These are phyloP conservation scores for Conidiobolus incongruus DNA, from an alignment of 371 early-diverging fungal genomes.

Conservation along the genomic window DNA sequence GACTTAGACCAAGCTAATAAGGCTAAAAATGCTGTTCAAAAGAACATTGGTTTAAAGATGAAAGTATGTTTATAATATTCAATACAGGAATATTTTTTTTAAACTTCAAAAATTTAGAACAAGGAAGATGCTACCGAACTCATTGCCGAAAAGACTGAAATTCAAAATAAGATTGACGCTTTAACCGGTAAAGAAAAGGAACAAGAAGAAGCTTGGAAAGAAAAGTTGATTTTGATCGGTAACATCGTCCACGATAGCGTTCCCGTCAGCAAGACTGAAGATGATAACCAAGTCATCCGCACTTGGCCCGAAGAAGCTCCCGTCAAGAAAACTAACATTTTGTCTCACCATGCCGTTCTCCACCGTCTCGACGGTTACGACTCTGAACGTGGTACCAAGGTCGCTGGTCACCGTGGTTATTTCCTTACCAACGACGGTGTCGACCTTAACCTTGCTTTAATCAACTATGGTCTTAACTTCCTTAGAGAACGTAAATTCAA, in stretches of 20 bases:
- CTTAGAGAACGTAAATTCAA: slow-evolving; percentile 71
- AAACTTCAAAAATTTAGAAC: slow-evolving; percentile 11
- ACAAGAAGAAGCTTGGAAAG: slow-evolving; percentile 37
- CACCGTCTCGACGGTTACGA: slow-evolving; percentile 83
- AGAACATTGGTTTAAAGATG: slow-evolving; percentile 71
- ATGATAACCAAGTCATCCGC: slow-evolving; percentile 62
- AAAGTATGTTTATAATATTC: slow-evolving; percentile 21
- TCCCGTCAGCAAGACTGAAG: slow-evolving; percentile 18
- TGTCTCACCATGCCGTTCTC: slow-evolving; percentile 87
- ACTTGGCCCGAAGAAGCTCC: slow-evolving; percentile 35
- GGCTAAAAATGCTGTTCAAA: slow-evolving; percentile 74
- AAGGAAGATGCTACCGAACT: slow-evolving; percentile 73
- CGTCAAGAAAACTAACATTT: slow-evolving; percentile 39
- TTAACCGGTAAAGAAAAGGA: slow-evolving; percentile 44
- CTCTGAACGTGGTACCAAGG: slow-evolving; percentile 80
- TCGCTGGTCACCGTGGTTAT: slow-evolving; percentile 98
- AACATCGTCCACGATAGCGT: slow-evolving; percentile 93
- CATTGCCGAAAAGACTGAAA: slow-evolving; percentile 40
- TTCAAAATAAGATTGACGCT: slow-evolving; percentile 44
- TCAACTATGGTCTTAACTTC: slow-evolving; percentile 95
- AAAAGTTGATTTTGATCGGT: slow-evolving; percentile 61
- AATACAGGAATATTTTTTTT: neutral
- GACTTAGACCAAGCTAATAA: slow-evolving; percentile 75
- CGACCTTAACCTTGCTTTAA: slow-evolving; percentile 87
- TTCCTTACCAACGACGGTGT: slow-evolving; percentile 92